Evolutionary conservation across 2,329 filamentous ascomycete species (phyloP).

Genomic region (Fusarium armeniacum): DNA sequence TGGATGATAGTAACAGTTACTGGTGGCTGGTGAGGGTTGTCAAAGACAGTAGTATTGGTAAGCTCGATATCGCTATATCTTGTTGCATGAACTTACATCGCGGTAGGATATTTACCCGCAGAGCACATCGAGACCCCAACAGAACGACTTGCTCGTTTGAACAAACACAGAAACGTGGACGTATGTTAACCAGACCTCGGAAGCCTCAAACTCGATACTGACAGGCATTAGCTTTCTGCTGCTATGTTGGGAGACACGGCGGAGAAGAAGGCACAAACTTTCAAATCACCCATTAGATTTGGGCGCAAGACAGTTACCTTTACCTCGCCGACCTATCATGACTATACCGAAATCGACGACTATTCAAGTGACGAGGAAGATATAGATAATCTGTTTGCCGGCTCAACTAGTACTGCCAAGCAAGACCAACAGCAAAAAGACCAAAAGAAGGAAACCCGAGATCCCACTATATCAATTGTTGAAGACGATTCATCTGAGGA

Average conservation of each 20-base stretch:
- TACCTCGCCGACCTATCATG: constrained; percentile 85
- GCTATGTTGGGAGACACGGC: constrained; percentile 74
- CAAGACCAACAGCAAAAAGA: constrained; percentile 49
- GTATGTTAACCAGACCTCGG: constrained; percentile 65
- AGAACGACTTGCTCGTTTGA: constrained; percentile 90
- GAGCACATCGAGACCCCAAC: constrained; percentile 99
- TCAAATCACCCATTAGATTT: constrained; percentile 82
- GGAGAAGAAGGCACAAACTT: constrained; percentile 84
- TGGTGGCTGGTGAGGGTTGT: constrained; percentile 99
- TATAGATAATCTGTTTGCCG: constrained; percentile 61
- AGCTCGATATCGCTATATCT: constrained; percentile 36
- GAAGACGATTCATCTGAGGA: constrained; percentile 61
- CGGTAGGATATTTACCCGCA: constrained; percentile 88
- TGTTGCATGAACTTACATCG: constrained; percentile 42
- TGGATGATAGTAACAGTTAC: constrained; percentile 99
- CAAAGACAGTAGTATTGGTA: constrained; percentile 94
- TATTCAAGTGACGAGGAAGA: constrained; percentile 83
- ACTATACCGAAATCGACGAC: constrained; percentile 88
- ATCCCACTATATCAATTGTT: constrained; percentile 50
- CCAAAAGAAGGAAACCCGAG: constrained; percentile 51
- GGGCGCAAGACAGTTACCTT: constrained; percentile 92
- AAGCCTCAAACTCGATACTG: neutral
- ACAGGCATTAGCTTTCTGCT: constrained; percentile 65
- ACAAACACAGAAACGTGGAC: constrained; percentile 98
- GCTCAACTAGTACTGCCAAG: constrained; percentile 42